Conservation (phyloP, 1,284 basidiomycete species). For the Volvariella volvacea region DNA sequence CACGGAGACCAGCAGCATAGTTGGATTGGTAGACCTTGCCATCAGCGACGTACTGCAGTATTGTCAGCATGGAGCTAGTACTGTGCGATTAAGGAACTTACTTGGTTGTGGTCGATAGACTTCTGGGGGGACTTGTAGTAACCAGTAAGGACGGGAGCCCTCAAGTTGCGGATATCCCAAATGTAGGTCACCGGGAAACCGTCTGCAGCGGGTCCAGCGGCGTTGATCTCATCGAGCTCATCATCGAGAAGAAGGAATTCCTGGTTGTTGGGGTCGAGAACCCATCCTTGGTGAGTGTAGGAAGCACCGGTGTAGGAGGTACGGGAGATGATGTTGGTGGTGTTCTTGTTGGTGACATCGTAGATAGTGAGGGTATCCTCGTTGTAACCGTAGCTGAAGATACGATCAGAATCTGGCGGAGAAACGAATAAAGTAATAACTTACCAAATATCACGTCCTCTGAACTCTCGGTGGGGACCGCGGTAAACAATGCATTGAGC, state of each 20-base stretch:
- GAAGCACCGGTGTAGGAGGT: slow-evolving; percentile 14
- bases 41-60: slow-evolving; percentile 13
- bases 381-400: slow-evolving; percentile 18
- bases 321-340: slow-evolving; percentile 14
- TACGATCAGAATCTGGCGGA: no score
- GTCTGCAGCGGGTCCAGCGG: slow-evolving; percentile 15
- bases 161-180: slow-evolving; percentile 21
- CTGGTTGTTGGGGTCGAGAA: slow-evolving; percentile 14
- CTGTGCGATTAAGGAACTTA: no score
- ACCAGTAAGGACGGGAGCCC: slow-evolving; percentile 15
- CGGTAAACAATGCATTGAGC: slow-evolving; percentile 16
- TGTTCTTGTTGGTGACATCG: slow-evolving; percentile 14
- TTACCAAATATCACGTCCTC: slow-evolving; percentile 15
- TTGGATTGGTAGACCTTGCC: slow-evolving; percentile 19
- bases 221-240: slow-evolving; percentile 18
- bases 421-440: no score
- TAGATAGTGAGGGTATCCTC: slow-evolving; percentile 17
- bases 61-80: slow-evolving; percentile 15
- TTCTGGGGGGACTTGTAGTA: slow-evolving; percentile 14
- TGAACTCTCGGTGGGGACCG: slow-evolving; percentile 13
- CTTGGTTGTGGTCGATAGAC: slow-evolving; percentile 23
- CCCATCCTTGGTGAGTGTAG: slow-evolving; percentile 18
- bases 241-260: slow-evolving; percentile 20
- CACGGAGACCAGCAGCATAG: slow-evolving; percentile 19
- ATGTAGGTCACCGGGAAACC: slow-evolving; percentile 20